Conservation (phyloP, 73 alveolate genomes). For the Tetrahymena malaccensis region DNA sequence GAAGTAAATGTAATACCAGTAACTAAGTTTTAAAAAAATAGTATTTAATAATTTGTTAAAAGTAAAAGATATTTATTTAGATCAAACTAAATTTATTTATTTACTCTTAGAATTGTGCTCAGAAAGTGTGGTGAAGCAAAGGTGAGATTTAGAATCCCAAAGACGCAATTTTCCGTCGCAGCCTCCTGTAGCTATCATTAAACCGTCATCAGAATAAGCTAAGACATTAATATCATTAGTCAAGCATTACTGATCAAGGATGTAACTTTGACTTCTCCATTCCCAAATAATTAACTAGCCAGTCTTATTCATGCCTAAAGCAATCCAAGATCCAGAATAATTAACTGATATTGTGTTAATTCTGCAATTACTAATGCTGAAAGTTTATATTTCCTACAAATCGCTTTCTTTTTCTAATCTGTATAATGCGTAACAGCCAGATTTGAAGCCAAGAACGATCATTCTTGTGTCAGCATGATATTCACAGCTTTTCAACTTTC, state of each 20-base stretch:
- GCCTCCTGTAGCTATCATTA: constrained; percentile 85
- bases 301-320: constrained; percentile 66
- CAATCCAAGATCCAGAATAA: constrained; percentile 90
- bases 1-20: constrained; percentile 80
- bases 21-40: constrained; percentile 60
- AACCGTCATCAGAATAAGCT: constrained; percentile 72
- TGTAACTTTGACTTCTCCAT: constrained; percentile 90
- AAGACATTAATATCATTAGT: constrained; percentile 62
- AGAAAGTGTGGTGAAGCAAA: constrained; percentile 78
- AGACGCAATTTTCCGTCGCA: constrained; percentile 81
- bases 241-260: constrained; percentile 82
- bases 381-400: constrained; percentile 63
- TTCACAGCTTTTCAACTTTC: constrained; percentile 37
- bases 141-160: constrained; percentile 65
- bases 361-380: constrained; percentile 73
- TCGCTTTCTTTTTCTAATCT: constrained; percentile 54
- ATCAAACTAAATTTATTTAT: neutral
- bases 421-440: constrained; percentile 77
- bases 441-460: constrained; percentile 69
- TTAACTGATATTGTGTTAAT: constrained; percentile 74
- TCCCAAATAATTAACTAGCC: constrained; percentile 94
- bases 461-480: constrained; percentile 60
- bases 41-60: neutral
- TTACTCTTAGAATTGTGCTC: constrained; percentile 28
- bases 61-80: neutral